phyloP scores from a whole-genome alignment of 1,139 yeast genomes.

The Sugiyamaella novakii region DNA sequence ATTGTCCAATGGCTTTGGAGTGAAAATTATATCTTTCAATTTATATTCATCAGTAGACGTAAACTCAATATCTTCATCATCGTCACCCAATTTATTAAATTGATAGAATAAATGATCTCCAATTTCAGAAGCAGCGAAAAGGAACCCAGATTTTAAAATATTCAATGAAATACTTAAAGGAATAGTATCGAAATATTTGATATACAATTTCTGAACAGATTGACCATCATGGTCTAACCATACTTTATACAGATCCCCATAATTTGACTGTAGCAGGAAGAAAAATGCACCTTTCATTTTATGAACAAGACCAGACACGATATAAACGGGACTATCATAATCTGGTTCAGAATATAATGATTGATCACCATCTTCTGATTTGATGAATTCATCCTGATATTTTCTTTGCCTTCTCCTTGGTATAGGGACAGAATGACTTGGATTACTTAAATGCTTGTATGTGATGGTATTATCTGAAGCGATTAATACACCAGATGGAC shows the following conservation, averaged over 20 bases:
- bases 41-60: slow-evolving; percentile 25
- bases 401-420: slow-evolving; percentile 48
- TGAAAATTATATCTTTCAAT: slow-evolving; percentile 26
- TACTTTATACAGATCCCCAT: slow-evolving; percentile 79
- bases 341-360: slow-evolving; percentile 23
- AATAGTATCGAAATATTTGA: slow-evolving; percentile 78
- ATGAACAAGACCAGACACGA: slow-evolving; percentile 65
- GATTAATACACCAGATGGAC: slow-evolving; percentile 63
- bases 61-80: slow-evolving; percentile 40
- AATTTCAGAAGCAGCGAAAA: slow-evolving; percentile 65
- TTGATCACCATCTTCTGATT: slow-evolving; percentile 4
- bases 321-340: slow-evolving; percentile 41
- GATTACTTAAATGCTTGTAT: slow-evolving; percentile 47
- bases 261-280: slow-evolving; percentile 66
- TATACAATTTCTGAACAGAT: slow-evolving; percentile 42
- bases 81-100: slow-evolving; percentile 73
- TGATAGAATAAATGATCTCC: slow-evolving; percentile 71
- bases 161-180: slow-evolving; percentile 58
- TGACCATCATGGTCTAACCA: slow-evolving; percentile 46
- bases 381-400: not conserved
- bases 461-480: slow-evolving; percentile 52
- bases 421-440: slow-evolving; percentile 49
- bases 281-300: slow-evolving; percentile 52
- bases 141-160: slow-evolving; percentile 73
- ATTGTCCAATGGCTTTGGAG: slow-evolving; percentile 50